Evolutionary conservation across 1,139 yeast species (phyloP).

Genomic region (Blastobotrys illinoisensis): DNA sequence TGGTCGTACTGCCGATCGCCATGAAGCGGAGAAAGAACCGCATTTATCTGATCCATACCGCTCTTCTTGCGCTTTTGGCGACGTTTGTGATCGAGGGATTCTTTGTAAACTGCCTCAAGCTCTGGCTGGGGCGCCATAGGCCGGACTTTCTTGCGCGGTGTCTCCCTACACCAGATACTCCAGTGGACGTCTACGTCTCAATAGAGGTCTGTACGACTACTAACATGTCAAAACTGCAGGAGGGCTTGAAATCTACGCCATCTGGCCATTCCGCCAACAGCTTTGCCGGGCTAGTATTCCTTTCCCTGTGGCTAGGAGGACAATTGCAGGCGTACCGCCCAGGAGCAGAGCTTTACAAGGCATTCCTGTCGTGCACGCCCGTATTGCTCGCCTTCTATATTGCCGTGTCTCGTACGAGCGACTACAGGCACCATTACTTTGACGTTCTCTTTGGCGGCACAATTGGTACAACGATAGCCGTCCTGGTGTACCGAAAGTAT

Average conservation of each 20-base stretch:
- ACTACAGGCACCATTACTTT: constrained; percentile 69
- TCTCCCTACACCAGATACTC: constrained; percentile 42
- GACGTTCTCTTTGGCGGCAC: constrained; percentile 58
- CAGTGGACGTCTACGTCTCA: constrained; percentile 41
- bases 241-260: constrained; percentile 77
- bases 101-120: constrained; percentile 54
- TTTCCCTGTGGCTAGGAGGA: constrained; percentile 58
- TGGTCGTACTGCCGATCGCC: constrained; percentile 26
- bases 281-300: constrained; percentile 60
- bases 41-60: constrained; percentile 32
- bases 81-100: constrained; percentile 41
- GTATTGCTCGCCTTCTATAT: constrained; percentile 25
- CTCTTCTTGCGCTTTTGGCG: constrained; percentile 42
- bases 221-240: constrained; percentile 38
- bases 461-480: constrained; percentile 47
- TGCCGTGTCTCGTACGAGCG: constrained; percentile 38
- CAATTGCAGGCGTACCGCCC: constrained; percentile 42
- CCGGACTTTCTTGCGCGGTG: constrained; percentile 78
- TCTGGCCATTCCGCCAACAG: constrained; percentile 74
- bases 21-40: constrained; percentile 22
- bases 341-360: constrained; percentile 30
- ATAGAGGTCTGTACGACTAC: constrained; percentile 47
- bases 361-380: constrained; percentile 28
- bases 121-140: constrained; percentile 73
- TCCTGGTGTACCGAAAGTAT: constrained; percentile 38